These are phyloP conservation scores for Canariomyces notabilis DNA, from an alignment of 2,329 filamentous ascomycete species.

Conservation along the genomic window DNA sequence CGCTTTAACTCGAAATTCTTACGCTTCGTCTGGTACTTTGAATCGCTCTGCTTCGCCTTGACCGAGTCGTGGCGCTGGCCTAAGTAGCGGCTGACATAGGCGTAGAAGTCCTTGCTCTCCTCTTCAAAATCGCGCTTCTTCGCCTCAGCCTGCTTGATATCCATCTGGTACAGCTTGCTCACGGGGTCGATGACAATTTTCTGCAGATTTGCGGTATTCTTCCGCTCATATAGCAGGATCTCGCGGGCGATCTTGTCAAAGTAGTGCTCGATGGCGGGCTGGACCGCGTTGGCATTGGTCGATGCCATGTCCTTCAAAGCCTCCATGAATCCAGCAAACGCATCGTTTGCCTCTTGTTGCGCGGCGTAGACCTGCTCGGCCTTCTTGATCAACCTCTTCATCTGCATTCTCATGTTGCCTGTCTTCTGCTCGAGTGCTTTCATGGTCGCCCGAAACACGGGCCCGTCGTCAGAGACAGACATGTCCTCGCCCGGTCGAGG, in stretches of 20 bases:
- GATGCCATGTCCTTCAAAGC: constrained; percentile 80
- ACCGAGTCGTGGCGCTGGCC: constrained; percentile 91
- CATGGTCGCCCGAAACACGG: constrained; percentile 92
- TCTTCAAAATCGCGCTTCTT: constrained; percentile 99
- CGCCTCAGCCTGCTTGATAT: constrained; percentile 94
- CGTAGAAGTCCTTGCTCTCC: constrained; percentile 97
- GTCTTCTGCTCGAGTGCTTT: constrained; percentile 96
- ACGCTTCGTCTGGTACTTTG: constrained; percentile 91
- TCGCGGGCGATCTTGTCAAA: constrained; percentile 95
- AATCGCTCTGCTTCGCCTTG: constrained; percentile 97
- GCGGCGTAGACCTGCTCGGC: constrained; percentile 83
- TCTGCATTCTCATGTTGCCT: constrained; percentile 83
- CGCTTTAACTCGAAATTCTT: constrained; percentile 94
- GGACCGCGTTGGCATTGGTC: constrained; percentile 93
- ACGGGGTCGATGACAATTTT: constrained; percentile 94
- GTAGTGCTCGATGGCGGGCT: constrained; percentile 94
- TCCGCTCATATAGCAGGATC: constrained; percentile 79
- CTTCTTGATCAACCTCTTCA: constrained; percentile 93
- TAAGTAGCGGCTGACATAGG: constrained; percentile 91
- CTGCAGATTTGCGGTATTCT: constrained; percentile 79
- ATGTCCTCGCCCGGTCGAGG: constrained; percentile 82
- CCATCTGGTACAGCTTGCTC: constrained; percentile 82
- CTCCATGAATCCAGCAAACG: constrained; percentile 76
- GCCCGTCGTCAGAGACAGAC: constrained; percentile 82
- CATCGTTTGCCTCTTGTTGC: constrained; percentile 79